These are phyloP conservation scores for Nitzschia sp. DNA, from an alignment of 108 stramenopile species.

Conservation along the genomic window DNA sequence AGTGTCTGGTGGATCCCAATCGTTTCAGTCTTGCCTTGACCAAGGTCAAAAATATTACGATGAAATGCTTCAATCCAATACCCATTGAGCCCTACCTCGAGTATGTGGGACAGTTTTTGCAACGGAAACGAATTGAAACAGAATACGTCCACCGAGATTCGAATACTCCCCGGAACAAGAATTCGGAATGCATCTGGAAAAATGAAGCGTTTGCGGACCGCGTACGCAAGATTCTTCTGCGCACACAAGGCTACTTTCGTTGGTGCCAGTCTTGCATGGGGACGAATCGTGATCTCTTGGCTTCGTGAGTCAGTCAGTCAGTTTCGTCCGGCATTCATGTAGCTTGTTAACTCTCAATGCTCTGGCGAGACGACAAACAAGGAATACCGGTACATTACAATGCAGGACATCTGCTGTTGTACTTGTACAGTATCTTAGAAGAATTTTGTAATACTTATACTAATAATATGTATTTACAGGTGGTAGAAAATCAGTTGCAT, in stretches of 20 bases:
- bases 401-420: too few species aligned
- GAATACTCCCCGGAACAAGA: background rate
- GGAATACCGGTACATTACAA: too few species aligned
- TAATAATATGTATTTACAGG: too few species aligned
- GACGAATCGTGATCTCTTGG: slow-evolving; percentile 16
- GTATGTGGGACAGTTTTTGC: background rate
- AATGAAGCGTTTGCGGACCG: background rate
- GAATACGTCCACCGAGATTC: background rate
- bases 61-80: slow-evolving; percentile 2
- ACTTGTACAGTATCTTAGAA: too few species aligned
- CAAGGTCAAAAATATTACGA: background rate
- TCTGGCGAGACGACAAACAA: too few species aligned
- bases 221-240: slow-evolving; percentile 19
- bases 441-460: too few species aligned
- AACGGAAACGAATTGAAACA: background rate
- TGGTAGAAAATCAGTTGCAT: too few species aligned
- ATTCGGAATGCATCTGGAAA: slow-evolving; percentile 4
- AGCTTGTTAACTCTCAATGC: too few species aligned
- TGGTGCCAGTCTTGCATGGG: slow-evolving; percentile 30
- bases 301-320: too few species aligned
- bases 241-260: slow-evolving; percentile 19
- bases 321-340: too few species aligned
- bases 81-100: background rate
- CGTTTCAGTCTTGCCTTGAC: slow-evolving; percentile 1
- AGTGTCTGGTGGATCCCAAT: background rate